phyloP scores from a whole-genome alignment of 139 green algal species.

The Volvox reticuliferus region DNA sequence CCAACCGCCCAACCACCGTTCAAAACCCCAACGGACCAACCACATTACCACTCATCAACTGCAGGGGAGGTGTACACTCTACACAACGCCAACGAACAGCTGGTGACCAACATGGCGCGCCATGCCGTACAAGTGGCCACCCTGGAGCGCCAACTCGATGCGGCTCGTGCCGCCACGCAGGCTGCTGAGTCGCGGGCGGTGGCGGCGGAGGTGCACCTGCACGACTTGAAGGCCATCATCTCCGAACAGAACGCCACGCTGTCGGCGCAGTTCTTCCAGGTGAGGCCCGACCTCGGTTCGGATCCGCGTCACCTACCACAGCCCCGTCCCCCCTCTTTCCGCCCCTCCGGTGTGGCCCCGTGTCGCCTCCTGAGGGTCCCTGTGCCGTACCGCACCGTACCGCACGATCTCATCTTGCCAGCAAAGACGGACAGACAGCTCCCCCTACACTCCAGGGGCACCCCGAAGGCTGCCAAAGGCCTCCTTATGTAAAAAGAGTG shows the following conservation, averaged over 20 bases:
- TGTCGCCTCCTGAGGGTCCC: too few species aligned
- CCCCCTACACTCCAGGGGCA: too few species aligned
- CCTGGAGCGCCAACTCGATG: conserved; percentile 34
- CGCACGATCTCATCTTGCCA: background rate
- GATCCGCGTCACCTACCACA: background rate
- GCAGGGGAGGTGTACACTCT: conserved; percentile 46
- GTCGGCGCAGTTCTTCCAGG: conserved; percentile 25
- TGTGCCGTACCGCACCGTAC: background rate
- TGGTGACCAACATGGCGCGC: conserved; percentile 44
- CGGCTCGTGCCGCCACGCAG: background rate
- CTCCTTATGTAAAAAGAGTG: too few species aligned
- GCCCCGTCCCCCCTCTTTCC: background rate
- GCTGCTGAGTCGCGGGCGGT: conserved; percentile 29
- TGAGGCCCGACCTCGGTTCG: background rate
- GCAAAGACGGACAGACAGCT: too few species aligned
- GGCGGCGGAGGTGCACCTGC: background rate
- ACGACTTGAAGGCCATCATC: background rate
- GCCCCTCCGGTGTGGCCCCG: background rate
- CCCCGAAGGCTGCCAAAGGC: too few species aligned
- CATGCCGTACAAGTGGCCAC: conserved; percentile 32
- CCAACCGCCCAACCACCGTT: background rate
- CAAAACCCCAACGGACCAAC: background rate
- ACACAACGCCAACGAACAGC: conserved; percentile 34
- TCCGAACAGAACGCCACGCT: conserved; percentile 23
- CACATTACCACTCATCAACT: background rate